A percentile compares a stretch with the other conserved stretches of the same genome.
phyloP scores from a whole-genome alignment of 208 protist genomes.

The Leishmania mexicana region DNA sequence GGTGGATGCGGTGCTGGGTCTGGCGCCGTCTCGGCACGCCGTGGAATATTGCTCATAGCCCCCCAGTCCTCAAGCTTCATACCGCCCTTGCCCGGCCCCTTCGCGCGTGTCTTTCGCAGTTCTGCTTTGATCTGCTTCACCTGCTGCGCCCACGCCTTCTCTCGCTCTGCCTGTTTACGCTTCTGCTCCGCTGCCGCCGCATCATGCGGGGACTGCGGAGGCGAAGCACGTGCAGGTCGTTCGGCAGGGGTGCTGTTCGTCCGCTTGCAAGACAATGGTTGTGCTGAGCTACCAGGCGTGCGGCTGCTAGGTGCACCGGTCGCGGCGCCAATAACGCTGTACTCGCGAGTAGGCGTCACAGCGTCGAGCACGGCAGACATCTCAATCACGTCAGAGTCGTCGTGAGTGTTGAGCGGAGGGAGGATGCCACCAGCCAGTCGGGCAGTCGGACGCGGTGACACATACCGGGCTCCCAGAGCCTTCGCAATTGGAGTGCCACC shows the following conservation, averaged over 20 bases:
- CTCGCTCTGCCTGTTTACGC: conserved; percentile 73
- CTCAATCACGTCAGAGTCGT: conserved; percentile 37
- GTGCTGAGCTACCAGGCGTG: background rate
- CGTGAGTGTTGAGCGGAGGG: conserved; percentile 30
- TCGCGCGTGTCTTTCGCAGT: conserved; percentile 70
- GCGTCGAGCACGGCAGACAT: conserved; percentile 40
- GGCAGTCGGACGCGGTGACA: conserved; percentile 16
- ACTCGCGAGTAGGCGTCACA: conserved; percentile 20
- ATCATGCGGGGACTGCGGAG: conserved; percentile 7
- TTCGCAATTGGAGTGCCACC: conserved; percentile 4
- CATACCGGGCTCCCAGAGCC: background rate
- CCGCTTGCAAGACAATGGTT: conserved; percentile 7
- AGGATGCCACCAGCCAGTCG: conserved; percentile 39
- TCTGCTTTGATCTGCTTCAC: conserved; percentile 85
- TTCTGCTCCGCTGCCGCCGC: conserved; percentile 34
- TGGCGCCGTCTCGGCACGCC: conserved; percentile 80
- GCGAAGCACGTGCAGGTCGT: background rate
- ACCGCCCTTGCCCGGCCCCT: conserved; percentile 44
- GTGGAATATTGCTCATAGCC: conserved; percentile 20
- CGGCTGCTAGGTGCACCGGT: background rate
- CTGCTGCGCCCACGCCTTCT: conserved; percentile 84
- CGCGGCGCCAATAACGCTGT: background rate
- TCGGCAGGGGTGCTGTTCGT: conserved; percentile 25
- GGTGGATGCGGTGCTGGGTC: conserved; percentile 36
- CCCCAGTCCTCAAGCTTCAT: conserved; percentile 1